A percentile compares a stretch with the other conserved stretches of the same genome.
phyloP scores from a whole-genome alignment of 805 yeast genomes.

The Cephaloascus albidus region DNA sequence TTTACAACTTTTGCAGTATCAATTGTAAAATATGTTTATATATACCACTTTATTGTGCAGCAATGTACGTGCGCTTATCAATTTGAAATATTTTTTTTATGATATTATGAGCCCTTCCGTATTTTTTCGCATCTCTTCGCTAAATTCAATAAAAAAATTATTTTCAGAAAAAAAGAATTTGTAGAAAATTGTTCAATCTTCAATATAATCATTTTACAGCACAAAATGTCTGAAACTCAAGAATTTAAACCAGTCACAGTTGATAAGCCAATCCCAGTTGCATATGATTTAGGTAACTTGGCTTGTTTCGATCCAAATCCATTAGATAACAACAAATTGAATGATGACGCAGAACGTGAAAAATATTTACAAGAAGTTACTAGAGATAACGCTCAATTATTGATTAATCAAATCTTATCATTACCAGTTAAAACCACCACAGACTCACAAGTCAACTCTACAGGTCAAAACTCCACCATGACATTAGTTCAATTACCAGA shows the following conservation, averaged over 20 bases:
- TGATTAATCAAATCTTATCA: conserved; percentile 84
- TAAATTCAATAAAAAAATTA: too few relatives aligned
- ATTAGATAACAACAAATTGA: conserved; percentile 51
- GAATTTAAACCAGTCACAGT: conserved; percentile 66
- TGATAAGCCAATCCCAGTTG: conserved; percentile 83
- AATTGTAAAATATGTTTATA: too few relatives aligned
- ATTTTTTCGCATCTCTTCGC: too few relatives aligned
- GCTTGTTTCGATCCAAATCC: conserved; percentile 89
- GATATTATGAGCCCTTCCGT: too few relatives aligned
- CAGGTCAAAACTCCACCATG: conserved; percentile 64
- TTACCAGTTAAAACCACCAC: conserved; percentile 85
- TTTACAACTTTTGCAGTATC: too few relatives aligned
- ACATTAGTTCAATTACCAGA: conserved; percentile 80
- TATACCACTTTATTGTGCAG: too few relatives aligned
- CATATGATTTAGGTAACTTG: conserved; percentile 83
- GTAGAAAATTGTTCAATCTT: too few relatives aligned
- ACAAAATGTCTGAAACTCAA: background rate
- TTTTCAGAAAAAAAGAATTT: too few relatives aligned
- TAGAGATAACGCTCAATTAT: conserved; percentile 87
- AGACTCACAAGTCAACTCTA: conserved; percentile 48
- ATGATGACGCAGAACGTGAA: conserved; percentile 50
- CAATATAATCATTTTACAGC: too few relatives aligned
- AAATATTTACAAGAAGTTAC: conserved; percentile 53
- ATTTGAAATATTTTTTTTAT: too few relatives aligned
- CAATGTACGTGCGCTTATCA: too few relatives aligned